These are phyloP conservation scores for Aspergillus fumigatus DNA, from an alignment of 2,329 filamentous ascomycete genomes.

Conservation along the genomic window DNA sequence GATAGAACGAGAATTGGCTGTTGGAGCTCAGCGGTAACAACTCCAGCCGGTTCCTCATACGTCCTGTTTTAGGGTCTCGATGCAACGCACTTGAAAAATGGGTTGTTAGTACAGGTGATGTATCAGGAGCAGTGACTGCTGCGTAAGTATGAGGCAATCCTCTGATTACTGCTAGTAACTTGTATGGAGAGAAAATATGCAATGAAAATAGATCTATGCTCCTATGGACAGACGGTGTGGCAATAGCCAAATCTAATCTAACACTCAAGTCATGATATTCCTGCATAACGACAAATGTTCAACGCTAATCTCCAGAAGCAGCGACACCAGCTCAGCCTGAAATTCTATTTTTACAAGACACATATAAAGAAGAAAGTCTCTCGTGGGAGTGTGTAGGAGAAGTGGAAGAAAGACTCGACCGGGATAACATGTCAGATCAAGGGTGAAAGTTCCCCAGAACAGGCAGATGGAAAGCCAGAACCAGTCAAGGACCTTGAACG, in stretches of 20 bases:
- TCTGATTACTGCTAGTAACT: no score
- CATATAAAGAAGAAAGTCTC: constrained; percentile 12
- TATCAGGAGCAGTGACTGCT: not conserved
- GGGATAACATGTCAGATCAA: constrained; percentile 13
- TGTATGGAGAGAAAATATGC: not conserved
- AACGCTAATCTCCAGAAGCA: constrained; percentile 34
- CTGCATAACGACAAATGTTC: constrained; percentile 28
- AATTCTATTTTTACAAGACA: constrained; percentile 39
- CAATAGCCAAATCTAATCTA: constrained; percentile 10
- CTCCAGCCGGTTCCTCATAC: not conserved
- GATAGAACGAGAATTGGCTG: not conserved
- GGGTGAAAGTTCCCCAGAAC: constrained; percentile 1
- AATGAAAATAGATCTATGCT: not conserved
- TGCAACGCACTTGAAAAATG: not conserved
- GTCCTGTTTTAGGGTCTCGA: not conserved
- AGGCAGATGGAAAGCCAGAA: constrained; percentile 11
- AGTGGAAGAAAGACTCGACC: constrained; percentile 8
- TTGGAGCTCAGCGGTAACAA: not conserved
- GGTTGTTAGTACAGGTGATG: not conserved
- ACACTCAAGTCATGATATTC: constrained; percentile 30
- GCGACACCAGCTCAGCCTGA: constrained; percentile 22
- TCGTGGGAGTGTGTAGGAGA: not conserved
- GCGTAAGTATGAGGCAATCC: no score
- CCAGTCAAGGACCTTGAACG: constrained; percentile 8
- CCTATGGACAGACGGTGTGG: not conserved